These are phyloP conservation scores for Chaetomium sp. DNA, from an alignment of 2,329 filamentous ascomycete species.

Conservation along the genomic window DNA sequence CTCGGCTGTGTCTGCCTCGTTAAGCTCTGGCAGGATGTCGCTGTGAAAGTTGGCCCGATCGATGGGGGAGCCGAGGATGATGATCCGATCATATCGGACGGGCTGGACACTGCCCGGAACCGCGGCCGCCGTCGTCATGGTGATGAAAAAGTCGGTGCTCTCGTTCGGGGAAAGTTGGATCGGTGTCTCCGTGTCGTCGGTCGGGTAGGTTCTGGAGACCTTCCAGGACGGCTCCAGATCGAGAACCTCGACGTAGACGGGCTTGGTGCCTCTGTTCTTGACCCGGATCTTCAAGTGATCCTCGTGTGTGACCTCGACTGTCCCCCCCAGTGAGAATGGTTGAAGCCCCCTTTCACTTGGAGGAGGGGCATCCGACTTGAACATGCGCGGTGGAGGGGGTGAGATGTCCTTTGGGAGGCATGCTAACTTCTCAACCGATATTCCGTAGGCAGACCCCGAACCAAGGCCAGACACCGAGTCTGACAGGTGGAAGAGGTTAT, in stretches of 20 bases:
- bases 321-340: not conserved
- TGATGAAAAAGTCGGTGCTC: not conserved
- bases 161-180: not conserved
- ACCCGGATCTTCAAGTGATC: not conserved
- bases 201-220: not conserved
- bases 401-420: too few species aligned
- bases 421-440: not conserved
- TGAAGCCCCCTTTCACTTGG: not conserved
- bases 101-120: not conserved
- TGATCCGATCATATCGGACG: not conserved
- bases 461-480: not conserved
- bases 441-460: too few species aligned
- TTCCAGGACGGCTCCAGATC: slow-evolving; percentile 1
- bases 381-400: not conserved
- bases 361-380: not conserved
- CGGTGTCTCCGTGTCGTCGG: not conserved
- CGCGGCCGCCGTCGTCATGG: not conserved
- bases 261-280: not conserved
- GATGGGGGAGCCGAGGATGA: not conserved
- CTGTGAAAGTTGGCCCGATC: not conserved
- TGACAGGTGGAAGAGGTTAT: not conserved
- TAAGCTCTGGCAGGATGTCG: not conserved
- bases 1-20: not conserved
- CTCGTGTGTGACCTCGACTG: not conserved
- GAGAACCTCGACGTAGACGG: not conserved